phyloP scores from a whole-genome alignment of 345 rosid genomes.

The Balakata baccata region DNA sequence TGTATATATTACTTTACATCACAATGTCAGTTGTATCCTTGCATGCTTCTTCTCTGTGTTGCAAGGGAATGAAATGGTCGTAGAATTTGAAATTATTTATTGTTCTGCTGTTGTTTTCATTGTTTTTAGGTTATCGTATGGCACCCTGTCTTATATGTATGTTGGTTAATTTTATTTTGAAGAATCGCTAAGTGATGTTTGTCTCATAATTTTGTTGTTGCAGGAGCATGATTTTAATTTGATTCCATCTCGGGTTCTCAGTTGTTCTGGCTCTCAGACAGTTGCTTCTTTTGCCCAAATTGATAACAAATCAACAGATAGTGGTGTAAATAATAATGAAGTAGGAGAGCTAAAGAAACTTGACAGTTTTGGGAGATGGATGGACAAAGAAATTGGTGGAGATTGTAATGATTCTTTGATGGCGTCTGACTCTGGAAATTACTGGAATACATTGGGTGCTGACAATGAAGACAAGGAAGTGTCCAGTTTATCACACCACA shows the following conservation, averaged over 20 bases:
- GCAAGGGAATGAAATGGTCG: not conserved
- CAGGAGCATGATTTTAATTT: constrained; percentile 29
- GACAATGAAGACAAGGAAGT: constrained; percentile 70
- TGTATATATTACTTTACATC: not conserved
- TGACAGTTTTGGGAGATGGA: constrained; percentile 89
- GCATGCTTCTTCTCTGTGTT: not conserved
- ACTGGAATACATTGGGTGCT: constrained; percentile 60
- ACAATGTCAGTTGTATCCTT: not conserved
- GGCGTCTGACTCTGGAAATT: constrained; percentile 71
- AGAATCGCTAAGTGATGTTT: constrained; percentile 3
- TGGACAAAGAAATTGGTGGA: constrained; percentile 72
- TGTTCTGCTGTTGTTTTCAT: not conserved
- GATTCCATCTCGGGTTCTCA: constrained; percentile 21
- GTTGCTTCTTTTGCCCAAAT: constrained; percentile 36
- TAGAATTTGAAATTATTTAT: not conserved
- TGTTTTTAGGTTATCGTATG: not conserved
- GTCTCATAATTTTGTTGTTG: constrained; percentile 17
- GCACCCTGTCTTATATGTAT: not conserved
- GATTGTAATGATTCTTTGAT: constrained; percentile 71
- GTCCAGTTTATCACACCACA: constrained; percentile 57
- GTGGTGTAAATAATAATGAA: constrained; percentile 33
- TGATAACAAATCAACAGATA: constrained; percentile 36
- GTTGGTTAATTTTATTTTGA: not conserved
- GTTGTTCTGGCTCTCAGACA: constrained; percentile 23
- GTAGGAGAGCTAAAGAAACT: constrained; percentile 61